A percentile compares a stretch with the other conserved stretches of the same genome.
Evolutionary conservation across 805 yeast species (phyloP).

Genomic region (Zygoascus bituminiphila): DNA sequence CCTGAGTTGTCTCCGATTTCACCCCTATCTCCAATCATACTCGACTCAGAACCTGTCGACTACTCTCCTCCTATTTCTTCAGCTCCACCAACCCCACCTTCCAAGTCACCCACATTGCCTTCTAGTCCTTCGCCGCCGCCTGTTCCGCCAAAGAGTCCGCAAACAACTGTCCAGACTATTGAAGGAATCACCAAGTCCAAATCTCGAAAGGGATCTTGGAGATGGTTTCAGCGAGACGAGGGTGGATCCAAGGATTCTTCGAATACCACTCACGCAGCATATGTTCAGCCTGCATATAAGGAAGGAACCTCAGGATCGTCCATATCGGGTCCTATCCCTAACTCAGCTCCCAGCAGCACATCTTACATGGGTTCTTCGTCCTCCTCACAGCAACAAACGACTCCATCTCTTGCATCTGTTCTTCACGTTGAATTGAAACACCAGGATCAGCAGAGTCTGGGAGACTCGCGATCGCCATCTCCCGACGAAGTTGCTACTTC

Average conservation of each 20-base stretch:
- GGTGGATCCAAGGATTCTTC: background rate
- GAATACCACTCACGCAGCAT: background rate
- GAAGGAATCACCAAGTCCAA: constrained; percentile 4
- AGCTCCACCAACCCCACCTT: background rate
- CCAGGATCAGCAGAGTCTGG: background rate
- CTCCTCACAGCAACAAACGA: background rate
- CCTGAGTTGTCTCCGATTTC: background rate
- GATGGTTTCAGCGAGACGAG: constrained; percentile 11
- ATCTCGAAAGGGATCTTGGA: constrained; percentile 10
- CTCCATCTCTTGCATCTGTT: background rate
- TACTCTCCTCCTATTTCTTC: background rate
- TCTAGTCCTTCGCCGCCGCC: background rate
- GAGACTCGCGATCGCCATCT: background rate
- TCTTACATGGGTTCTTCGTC: background rate
- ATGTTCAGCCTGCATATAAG: background rate
- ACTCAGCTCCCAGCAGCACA: background rate
- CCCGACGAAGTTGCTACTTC: background rate
- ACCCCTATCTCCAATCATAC: background rate
- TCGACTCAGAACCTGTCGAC: background rate
- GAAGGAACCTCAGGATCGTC: background rate
- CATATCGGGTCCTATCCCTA: background rate
- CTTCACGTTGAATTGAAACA: background rate
- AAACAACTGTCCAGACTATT: background rate
- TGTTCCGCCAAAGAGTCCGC: constrained; percentile 1
- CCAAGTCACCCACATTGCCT: background rate